Percentiles rank a stretch among this genome's conserved stretches.
Evolutionary conservation across 768 basidiomycete genomes (phyloP).

Genomic region (Russula griseocarnosa): DNA sequence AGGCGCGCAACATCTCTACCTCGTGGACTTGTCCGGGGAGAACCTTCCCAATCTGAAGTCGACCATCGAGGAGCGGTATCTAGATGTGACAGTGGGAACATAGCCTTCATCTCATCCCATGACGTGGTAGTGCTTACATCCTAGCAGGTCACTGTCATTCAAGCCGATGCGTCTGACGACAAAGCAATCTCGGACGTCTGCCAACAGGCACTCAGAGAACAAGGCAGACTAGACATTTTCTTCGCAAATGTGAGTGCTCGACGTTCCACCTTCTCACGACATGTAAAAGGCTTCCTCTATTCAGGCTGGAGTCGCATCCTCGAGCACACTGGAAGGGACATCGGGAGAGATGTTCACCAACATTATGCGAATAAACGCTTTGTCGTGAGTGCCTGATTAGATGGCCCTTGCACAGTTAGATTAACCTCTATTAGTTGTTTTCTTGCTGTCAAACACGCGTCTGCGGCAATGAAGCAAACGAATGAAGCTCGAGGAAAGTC

Average conservation of each 20-base stretch:
- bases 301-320: constrained; percentile 65
- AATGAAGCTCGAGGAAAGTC: constrained; percentile 68
- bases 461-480: constrained; percentile 70
- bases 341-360: constrained; percentile 68
- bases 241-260: constrained; percentile 76
- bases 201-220: constrained; percentile 67
- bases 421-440: constrained; percentile 57
- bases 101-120: background rate
- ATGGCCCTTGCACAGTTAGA: constrained; percentile 5
- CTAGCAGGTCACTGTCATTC: constrained; percentile 66
- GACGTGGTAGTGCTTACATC: background rate
- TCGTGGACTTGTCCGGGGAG: constrained; percentile 64
- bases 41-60: constrained; percentile 69
- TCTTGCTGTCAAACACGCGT: constrained; percentile 83
- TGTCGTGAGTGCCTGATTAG: constrained; percentile 43
- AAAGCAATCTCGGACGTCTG: constrained; percentile 62
- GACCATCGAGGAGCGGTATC: constrained; percentile 61
- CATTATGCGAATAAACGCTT: constrained; percentile 68
- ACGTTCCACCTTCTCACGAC: background rate
- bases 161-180: constrained; percentile 84
- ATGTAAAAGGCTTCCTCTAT: constrained; percentile 9
- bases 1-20: constrained; percentile 77
- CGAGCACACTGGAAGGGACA: constrained; percentile 46
- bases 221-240: constrained; percentile 88
- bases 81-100: constrained; percentile 69